These are phyloP conservation scores for Linderniella brevidens DNA, from an alignment of 257 asterid species.

Conservation along the genomic window DNA sequence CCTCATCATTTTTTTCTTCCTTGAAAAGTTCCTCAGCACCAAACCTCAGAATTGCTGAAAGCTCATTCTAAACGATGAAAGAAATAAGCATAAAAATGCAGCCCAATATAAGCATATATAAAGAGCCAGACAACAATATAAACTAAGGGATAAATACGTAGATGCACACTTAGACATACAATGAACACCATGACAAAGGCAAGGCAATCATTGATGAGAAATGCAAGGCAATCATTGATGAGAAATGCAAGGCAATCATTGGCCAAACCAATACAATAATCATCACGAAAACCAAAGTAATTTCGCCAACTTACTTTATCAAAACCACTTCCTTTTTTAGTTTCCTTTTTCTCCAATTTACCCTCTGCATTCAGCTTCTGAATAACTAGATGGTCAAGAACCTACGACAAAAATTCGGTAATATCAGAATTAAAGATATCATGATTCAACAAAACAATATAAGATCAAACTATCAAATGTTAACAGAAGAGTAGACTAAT, in stretches of 20 bases:
- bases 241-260: neutral
- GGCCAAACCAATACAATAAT: neutral
- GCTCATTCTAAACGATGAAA: conserved; percentile 62
- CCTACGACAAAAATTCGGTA: conserved; percentile 26
- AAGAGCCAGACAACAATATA: neutral
- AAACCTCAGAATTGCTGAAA: conserved; percentile 92
- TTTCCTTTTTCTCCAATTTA: conserved; percentile 88
- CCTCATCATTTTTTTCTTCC: conserved; percentile 90
- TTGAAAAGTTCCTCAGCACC: conserved; percentile 97
- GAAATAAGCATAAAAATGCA: conserved; percentile 4
- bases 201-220: too few relatives aligned
- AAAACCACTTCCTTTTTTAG: conserved; percentile 70
- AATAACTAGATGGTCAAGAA: conserved; percentile 95
- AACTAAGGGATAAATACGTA: too few relatives aligned
- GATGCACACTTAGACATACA: too few relatives aligned
- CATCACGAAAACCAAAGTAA: neutral
- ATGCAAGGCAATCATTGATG: too few relatives aligned
- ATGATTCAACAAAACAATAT: neutral
- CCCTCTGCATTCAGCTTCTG: conserved; percentile 97
- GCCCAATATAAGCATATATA: neutral
- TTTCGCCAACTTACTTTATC: conserved; percentile 54
- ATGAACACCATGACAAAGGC: too few relatives aligned
- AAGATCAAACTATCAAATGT: too few relatives aligned
- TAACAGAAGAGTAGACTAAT: neutral
- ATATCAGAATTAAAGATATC: neutral